Conservation (phyloP, 257 asterid species). For the Solanum tarapatanum region DNA sequence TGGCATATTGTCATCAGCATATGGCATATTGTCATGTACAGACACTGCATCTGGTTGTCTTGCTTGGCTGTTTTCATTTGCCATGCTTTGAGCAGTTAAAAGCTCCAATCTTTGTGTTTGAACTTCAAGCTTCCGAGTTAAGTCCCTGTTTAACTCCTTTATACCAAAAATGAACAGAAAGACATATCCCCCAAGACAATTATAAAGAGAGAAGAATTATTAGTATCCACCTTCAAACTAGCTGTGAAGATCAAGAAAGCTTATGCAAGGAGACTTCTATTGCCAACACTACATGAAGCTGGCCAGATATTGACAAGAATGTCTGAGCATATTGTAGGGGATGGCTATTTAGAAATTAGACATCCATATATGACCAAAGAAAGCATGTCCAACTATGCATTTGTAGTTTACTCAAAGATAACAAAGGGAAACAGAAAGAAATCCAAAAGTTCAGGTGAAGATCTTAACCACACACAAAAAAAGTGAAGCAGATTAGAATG, state of each 20-base stretch:
- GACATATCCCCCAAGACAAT: background rate
- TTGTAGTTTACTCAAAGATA: background rate
- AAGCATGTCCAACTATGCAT: background rate
- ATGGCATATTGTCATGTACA: conserved; percentile 21
- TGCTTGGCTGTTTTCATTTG: conserved; percentile 33
- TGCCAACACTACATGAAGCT: background rate
- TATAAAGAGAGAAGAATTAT: background rate
- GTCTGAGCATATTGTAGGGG: background rate
- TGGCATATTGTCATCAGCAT: conserved; percentile 45
- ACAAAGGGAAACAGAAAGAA: background rate
- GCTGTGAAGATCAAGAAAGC: background rate
- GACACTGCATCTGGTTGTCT: conserved; percentile 40
- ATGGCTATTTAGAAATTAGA: background rate
- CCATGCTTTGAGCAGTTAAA: conserved; percentile 80
- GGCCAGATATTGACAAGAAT: background rate
- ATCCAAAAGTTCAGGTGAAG: background rate
- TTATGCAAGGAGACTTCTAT: background rate
- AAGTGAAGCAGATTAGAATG: background rate
- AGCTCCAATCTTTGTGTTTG: conserved; percentile 97
- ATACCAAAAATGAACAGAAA: conserved; percentile 13
- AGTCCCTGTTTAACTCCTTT: conserved; percentile 76
- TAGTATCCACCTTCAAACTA: background rate
- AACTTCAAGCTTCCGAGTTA: conserved; percentile 76
- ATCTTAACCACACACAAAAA: background rate
- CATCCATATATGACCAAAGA: background rate